These are phyloP conservation scores for Xylaria sp. DNA, from an alignment of 2,329 filamentous ascomycete genomes.

Conservation along the genomic window DNA sequence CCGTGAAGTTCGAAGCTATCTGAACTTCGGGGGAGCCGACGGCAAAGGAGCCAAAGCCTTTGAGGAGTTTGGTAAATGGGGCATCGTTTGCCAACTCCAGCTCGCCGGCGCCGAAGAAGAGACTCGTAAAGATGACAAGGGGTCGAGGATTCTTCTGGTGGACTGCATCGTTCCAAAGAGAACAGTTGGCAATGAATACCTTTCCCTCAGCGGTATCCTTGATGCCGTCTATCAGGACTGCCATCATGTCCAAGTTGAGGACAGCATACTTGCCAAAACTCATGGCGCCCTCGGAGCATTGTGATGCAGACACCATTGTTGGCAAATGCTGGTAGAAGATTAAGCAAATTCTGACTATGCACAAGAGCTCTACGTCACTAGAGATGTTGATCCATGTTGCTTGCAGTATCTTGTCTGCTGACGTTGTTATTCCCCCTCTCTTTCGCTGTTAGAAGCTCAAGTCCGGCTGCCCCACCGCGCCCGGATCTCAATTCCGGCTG, in stretches of 20 bases:
- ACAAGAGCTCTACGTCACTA: too few species aligned
- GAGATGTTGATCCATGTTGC: too few species aligned
- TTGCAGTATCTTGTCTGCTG: not conserved
- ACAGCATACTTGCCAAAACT: slow-evolving; percentile 43
- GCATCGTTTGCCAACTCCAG: slow-evolving; percentile 39
- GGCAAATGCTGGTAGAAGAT: slow-evolving; percentile 1
- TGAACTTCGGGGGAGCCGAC: slow-evolving; percentile 32
- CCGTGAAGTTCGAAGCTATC: slow-evolving; percentile 38
- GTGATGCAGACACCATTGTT: not conserved
- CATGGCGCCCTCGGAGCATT: not conserved
- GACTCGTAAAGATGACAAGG: slow-evolving; percentile 43
- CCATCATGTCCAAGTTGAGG: slow-evolving; percentile 48
- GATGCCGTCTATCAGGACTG: slow-evolving; percentile 39
- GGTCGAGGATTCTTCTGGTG: slow-evolving; percentile 40
- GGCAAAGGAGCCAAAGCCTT: slow-evolving; percentile 32
- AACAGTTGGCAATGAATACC: slow-evolving; percentile 38
- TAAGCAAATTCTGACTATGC: too few species aligned
- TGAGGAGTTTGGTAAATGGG: slow-evolving; percentile 40
- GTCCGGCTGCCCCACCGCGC: slow-evolving; percentile 1
- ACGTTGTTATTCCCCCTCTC: not conserved
- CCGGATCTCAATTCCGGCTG: slow-evolving; percentile 14
- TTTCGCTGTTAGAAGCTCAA: slow-evolving; percentile 2
- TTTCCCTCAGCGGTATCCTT: slow-evolving; percentile 38
- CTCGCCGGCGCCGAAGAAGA: slow-evolving; percentile 41
- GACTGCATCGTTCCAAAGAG: slow-evolving; percentile 44